Percentiles rank a stretch among this genome's conserved stretches.
Conservation (phyloP, 1,284 basidiomycete genomes). For the Ceratobasidium sp. region DNA sequence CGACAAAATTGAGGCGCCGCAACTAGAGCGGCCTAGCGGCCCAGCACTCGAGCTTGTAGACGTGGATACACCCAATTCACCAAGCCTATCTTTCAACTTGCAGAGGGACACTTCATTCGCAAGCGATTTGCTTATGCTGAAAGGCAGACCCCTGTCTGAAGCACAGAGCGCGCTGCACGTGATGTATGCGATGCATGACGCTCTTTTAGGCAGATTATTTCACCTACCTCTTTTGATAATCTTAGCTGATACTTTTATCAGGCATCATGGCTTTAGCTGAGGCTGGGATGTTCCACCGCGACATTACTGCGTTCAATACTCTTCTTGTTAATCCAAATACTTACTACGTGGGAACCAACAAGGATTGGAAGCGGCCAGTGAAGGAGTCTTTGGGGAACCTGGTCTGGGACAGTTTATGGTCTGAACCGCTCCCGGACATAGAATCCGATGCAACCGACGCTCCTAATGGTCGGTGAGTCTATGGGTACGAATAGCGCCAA, state of each 20-base stretch:
- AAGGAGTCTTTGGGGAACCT: neutral
- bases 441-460: no score
- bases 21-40: neutral
- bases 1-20: neutral
- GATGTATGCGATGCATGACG: neutral
- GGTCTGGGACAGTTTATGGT: neutral
- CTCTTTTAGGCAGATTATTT: neutral
- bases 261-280: slow-evolving; percentile 1
- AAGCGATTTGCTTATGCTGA: slow-evolving; percentile 1
- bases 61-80: neutral
- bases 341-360: neutral
- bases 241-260: neutral
- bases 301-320: slow-evolving; percentile 1
- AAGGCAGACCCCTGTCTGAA: slow-evolving; percentile 1
- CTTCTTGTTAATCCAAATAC: neutral
- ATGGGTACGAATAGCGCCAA: no score
- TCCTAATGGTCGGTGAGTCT: no score
- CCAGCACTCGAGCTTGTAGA: neutral
- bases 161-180: neutral
- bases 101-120: neutral
- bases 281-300: slow-evolving; percentile 4
- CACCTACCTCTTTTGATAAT: neutral
- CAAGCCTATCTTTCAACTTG: neutral
- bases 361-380: neutral
- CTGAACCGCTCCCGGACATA: neutral